Base-by-base conservation (phyloP, 108 stramenopile species). In the Cyclotella cryptica region DNA sequence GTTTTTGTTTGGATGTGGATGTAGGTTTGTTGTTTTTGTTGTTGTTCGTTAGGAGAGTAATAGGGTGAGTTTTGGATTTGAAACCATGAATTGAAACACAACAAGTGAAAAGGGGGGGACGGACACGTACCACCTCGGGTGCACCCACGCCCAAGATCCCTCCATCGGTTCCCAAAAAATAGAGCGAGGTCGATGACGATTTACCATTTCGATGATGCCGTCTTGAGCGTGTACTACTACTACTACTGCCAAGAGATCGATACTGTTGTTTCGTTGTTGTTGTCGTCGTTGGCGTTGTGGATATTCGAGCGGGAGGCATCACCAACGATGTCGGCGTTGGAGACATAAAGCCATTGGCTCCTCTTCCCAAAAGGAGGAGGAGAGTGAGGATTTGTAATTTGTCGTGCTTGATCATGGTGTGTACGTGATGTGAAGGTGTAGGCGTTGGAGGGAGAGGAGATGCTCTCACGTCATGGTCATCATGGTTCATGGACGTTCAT, bases 51-150 rank as follows among this genome's bases (percentile, higher is more conserved):
- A n/a, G n/a, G n/a, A n/a, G n/a, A n/a, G n/a, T n/a, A n/a, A n/a
- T n/a, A n/a, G n/a, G n/a, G n/a, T n/a, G n/a, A n/a, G n/a, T n/a
- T n/a, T n/a, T n/a, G n/a, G n/a, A n/a, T n/a, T n/a, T n/a, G n/a
- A n/a, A n/a, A n/a, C n/a, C 13, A 14, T 18, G 22, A 58, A 58
- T n/a, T n/a, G n/a, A n/a, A n/a, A n/a, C n/a, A n/a, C n/a, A n/a
- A n/a, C n/a, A n/a, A n/a, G n/a, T n/a, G n/a, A n/a, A n/a, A n/a
- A n/a, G n/a, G n/a, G n/a, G n/a, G n/a, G n/a, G n/a, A n/a, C n/a
- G n/a, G n/a, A n/a, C n/a, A n/a, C n/a, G n/a, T 80, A 92, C 89
- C 75, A 95, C 61, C 72, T 95, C 94, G 0, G 94, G 94, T 64
- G 89, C 87, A 26, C 94, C 94, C 39, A 95, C 88, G 13, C 94